Conservation (phyloP, 2,329 filamentous ascomycete species). For the Paracoccidioides brasiliensis region DNA sequence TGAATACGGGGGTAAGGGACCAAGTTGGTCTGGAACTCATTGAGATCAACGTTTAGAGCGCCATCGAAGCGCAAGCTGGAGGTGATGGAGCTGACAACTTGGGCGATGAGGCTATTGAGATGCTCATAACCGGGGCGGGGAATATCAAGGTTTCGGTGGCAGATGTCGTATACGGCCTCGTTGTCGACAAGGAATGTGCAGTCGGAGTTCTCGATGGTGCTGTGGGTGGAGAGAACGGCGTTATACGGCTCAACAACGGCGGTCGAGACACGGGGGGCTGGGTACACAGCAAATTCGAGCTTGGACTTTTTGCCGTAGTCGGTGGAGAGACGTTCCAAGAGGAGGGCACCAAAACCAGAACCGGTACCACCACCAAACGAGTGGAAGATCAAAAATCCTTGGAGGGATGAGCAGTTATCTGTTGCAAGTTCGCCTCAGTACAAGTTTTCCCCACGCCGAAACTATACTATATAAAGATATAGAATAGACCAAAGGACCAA, state of each 20-base stretch:
- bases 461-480: constrained; percentile 3
- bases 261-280: constrained; percentile 49
- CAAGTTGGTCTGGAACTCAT: constrained; percentile 58
- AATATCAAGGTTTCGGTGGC: constrained; percentile 51
- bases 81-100: constrained; percentile 55
- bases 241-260: constrained; percentile 59
- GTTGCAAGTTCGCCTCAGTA: constrained; percentile 7
- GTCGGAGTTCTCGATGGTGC: constrained; percentile 55
- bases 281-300: constrained; percentile 54
- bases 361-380: constrained; percentile 56
- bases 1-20: constrained; percentile 56
- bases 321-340: constrained; percentile 50
- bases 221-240: constrained; percentile 42
- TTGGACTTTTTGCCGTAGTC: constrained; percentile 58
- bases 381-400: constrained; percentile 57
- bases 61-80: constrained; percentile 53
- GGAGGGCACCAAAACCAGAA: constrained; percentile 52
- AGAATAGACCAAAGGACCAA: background rate
- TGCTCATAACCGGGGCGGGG: constrained; percentile 52
- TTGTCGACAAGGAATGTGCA: constrained; percentile 58
- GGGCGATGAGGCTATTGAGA: constrained; percentile 52
- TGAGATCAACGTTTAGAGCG: constrained; percentile 53
- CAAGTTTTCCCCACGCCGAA: constrained; percentile 6
- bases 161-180: constrained; percentile 56
- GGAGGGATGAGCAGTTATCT: constrained; percentile 54